phyloP scores from a whole-genome alignment of 202 grass and related monocot species.

The Zoysia matrella region DNA sequence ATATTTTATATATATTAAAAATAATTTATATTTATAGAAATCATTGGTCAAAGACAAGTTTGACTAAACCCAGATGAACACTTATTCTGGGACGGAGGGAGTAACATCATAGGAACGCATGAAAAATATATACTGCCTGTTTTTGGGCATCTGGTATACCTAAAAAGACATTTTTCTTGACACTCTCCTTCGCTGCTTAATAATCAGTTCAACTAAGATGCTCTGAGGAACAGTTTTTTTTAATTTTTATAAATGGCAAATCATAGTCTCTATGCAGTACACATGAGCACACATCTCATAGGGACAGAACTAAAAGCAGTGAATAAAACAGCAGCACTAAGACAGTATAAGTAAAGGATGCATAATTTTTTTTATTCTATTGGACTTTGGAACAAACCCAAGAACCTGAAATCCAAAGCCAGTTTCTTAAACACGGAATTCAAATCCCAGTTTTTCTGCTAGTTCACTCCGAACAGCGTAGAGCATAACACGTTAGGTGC shows the following conservation, averaged over 20 bases:
- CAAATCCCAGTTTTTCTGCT: not conserved
- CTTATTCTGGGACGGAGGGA: too few relatives aligned
- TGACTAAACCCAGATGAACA: too few relatives aligned
- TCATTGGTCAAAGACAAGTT: too few relatives aligned
- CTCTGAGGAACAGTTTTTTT: not conserved
- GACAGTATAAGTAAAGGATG: not conserved
- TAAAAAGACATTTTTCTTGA: constrained; percentile 6
- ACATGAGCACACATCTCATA: not conserved
- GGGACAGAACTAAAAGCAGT: not conserved
- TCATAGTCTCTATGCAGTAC: not conserved
- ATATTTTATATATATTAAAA: too few relatives aligned
- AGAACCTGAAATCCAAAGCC: not conserved
- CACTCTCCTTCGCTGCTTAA: constrained; percentile 11
- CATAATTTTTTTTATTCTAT: not conserved
- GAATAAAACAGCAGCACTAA: too few relatives aligned
- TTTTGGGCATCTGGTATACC: not conserved
- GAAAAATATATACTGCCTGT: not conserved
- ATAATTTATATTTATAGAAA: too few relatives aligned
- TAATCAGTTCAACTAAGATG: not conserved
- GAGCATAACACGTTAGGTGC: constrained; percentile 7
- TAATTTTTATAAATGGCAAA: not conserved
- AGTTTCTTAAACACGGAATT: not conserved
- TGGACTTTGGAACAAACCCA: not conserved
- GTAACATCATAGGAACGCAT: too few relatives aligned
- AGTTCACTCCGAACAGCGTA: not conserved